A percentile compares a stretch with the other conserved stretches of the same genome.
Evolutionary conservation across 2,329 filamentous ascomycete species (phyloP).

Genomic region (Diaporthe sp.): DNA sequence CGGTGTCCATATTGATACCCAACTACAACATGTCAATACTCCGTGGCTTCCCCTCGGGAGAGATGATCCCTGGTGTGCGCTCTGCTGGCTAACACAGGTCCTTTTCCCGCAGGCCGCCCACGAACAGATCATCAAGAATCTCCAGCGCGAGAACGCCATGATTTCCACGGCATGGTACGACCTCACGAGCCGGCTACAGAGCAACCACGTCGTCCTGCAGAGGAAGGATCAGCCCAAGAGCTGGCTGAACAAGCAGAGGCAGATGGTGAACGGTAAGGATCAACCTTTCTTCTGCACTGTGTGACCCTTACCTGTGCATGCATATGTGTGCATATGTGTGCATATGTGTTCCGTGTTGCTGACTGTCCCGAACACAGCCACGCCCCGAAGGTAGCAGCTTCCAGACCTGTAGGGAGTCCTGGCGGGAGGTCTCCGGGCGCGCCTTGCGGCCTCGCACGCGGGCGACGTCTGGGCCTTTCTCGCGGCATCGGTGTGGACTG

Average conservation of each 20-base stretch:
- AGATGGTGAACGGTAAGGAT: constrained; percentile 71
- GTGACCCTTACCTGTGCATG: not conserved
- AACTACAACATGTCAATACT: constrained; percentile 35
- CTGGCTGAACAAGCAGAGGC: constrained; percentile 87
- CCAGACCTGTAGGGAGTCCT: constrained; percentile 44
- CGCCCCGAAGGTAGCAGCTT: constrained; percentile 60
- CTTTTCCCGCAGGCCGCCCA: constrained; percentile 56
- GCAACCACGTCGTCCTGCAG: constrained; percentile 84
- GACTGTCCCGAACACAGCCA: constrained; percentile 49
- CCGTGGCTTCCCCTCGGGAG: constrained; percentile 21
- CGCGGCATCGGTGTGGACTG: not conserved
- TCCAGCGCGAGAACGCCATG: constrained; percentile 82
- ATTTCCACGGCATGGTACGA: constrained; percentile 91
- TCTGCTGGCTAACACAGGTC: constrained; percentile 33
- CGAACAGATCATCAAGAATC: constrained; percentile 72
- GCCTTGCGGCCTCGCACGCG: not conserved
- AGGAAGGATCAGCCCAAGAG: constrained; percentile 81
- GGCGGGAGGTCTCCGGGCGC: constrained; percentile 30
- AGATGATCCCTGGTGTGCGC: constrained; percentile 28
- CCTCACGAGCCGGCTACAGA: constrained; percentile 81
- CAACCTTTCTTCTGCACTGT: not conserved
- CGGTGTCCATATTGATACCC: constrained; percentile 34
- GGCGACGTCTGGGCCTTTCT: constrained; percentile 4
- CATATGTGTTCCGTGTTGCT: not conserved
- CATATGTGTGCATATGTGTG: not conserved